These are phyloP conservation scores for Claviceps digitariae DNA, from an alignment of 2,329 filamentous ascomycete species.

Conservation along the genomic window DNA sequence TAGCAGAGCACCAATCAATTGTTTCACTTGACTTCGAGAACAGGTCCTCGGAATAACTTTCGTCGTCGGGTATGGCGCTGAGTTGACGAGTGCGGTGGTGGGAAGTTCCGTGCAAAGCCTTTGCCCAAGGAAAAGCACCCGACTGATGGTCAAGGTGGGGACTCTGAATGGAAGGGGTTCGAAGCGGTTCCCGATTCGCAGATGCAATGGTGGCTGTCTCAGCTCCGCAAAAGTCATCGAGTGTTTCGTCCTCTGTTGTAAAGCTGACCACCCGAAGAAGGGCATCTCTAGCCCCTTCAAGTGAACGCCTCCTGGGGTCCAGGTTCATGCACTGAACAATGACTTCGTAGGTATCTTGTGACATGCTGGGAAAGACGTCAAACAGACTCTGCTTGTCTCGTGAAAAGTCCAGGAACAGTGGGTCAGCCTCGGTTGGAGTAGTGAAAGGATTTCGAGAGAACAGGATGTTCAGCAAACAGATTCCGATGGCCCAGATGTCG, in stretches of 20 bases:
- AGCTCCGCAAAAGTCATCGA: constrained; percentile 87
- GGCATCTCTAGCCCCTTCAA: constrained; percentile 63
- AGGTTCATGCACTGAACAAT: constrained; percentile 81
- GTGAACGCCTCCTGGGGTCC: constrained; percentile 77
- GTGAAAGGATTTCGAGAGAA: constrained; percentile 97
- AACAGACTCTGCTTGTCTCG: constrained; percentile 92
- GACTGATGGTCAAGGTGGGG: constrained; percentile 53
- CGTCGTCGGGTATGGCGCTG: constrained; percentile 70
- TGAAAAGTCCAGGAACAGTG: constrained; percentile 84
- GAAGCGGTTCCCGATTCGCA: constrained; percentile 85
- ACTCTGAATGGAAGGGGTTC: constrained; percentile 87
- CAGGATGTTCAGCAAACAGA: constrained; percentile 89
- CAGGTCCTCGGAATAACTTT: constrained; percentile 70
- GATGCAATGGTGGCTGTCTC: constrained; percentile 66
- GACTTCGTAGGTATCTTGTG: constrained; percentile 92
- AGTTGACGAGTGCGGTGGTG: constrained; percentile 62
- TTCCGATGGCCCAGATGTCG: constrained; percentile 93
- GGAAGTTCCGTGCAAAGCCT: constrained; percentile 67
- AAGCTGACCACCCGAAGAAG: constrained; percentile 75
- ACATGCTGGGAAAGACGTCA: constrained; percentile 97
- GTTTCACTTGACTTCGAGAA: constrained; percentile 66
- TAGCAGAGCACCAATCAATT: constrained; percentile 66
- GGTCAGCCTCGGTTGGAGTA: constrained; percentile 77
- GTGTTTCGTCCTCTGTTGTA: constrained; percentile 79
- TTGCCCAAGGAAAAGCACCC: constrained; percentile 89